Base-by-base conservation (phyloP, 225 moss, liverwort and hornwort genomes). In the Sphagnum tenellum region DNA sequence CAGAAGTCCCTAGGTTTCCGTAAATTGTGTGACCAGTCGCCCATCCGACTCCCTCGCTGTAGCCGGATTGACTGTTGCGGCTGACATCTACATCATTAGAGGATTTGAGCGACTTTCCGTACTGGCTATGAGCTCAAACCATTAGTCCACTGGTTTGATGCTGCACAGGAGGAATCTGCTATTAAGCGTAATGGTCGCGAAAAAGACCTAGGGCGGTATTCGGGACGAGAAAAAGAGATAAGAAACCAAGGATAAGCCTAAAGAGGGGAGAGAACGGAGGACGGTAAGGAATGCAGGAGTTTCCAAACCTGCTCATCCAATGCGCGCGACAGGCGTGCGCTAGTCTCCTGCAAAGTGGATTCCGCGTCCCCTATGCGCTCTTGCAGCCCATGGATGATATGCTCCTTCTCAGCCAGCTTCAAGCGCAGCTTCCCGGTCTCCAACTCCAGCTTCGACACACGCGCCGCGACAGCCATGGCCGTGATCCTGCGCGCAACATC, bases 331-430 rank as follows among this genome's bases (percentile, higher is more conserved):
- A 94, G 81, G 44, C 88, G 79, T 46, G 83, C 86, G 48, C 79
- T 88, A 12, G 94, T 94, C 76, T 89, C 90, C 65, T 90, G 88
- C 62, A 94, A 65, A 44, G 86, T 81, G 65, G 60, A 44, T 73
- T 94, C 86, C 0, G 90, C 86, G 67, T 90, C 94, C 69, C 62
- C 73, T 10, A 89, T 76, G 29, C 88, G 86, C 73, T 86, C 90
- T 66, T 94, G 82, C 64, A 94, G 73, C 7, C 84, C 86, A 55
- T 73, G 71, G 9, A 90, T 87, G 46, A 83, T 1, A 62, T 84
- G 86, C 65, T 94, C 94, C 64, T 90, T 94, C 79, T 94, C 90
- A 29, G 86, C 79, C 2, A 94, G 78, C 77, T 90, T 90, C 56
- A 78, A 84, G 49, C 84, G 88, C 56, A 94, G 86, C 77, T 87